Percentiles rank a stretch among this genome's conserved stretches.
phyloP scores from a whole-genome alignment of 164 flowering plant species.

The Chimonanthus salicifolius region DNA sequence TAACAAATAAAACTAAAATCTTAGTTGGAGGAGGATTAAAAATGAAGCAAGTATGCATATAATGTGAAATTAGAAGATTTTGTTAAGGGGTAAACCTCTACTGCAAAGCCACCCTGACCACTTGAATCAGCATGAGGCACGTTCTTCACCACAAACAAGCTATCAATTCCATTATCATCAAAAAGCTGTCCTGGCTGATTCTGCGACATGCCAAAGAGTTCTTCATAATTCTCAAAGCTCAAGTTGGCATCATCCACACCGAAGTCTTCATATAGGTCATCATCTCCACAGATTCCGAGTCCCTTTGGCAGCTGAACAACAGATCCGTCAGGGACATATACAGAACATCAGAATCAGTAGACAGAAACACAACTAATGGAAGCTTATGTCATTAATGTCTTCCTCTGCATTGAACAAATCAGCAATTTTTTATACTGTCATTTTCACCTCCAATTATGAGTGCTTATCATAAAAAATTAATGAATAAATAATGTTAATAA shows the following conservation, averaged over 20 bases:
- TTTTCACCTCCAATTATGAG: neutral
- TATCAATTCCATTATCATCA: constrained; percentile 69
- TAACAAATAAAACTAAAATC: neutral
- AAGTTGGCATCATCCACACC: constrained; percentile 72
- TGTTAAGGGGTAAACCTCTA: constrained; percentile 38
- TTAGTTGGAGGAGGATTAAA: neutral
- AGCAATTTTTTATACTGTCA: neutral
- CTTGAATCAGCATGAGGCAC: constrained; percentile 48
- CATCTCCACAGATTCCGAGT: constrained; percentile 41
- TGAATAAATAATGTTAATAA: neutral
- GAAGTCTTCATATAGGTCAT: constrained; percentile 53
- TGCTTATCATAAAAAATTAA: neutral
- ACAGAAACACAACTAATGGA: neutral
- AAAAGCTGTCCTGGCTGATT: constrained; percentile 53
- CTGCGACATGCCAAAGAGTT: constrained; percentile 66
- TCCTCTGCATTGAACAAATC: neutral
- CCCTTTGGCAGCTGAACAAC: constrained; percentile 43
- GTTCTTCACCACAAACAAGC: constrained; percentile 58
- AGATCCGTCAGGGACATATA: neutral
- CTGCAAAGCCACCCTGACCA: constrained; percentile 40
- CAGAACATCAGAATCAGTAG: neutral
- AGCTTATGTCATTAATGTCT: neutral
- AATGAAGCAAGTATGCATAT: neutral
- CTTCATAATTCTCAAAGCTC: constrained; percentile 77
- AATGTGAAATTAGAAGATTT: neutral